Evolutionary conservation across 176 grass and related monocot species (phyloP), one percentile per base, ranked within the genome.

Genomic region (Oryza meyeriana): DNA sequence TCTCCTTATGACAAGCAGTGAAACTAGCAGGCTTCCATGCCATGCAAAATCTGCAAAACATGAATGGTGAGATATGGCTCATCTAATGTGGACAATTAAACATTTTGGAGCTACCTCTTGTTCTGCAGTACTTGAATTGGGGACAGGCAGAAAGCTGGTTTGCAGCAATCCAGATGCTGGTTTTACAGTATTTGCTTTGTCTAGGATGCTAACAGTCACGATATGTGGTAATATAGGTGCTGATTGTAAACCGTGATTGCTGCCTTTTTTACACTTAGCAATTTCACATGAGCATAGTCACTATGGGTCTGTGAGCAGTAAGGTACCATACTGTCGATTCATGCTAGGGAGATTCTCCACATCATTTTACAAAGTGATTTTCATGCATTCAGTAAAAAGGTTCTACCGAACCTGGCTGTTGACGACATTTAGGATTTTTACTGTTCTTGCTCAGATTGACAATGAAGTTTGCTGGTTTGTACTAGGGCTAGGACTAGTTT

Each of bases 181-280:
- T 44, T 48, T 48, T 6, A 48, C 45, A 48, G 45, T 48, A 48
- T 48, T 45, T 45, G 42, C 42, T 45, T 45, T 48, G 28, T 18
- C 38, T 34, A 39, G 34, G 10, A 58, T 58, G 17, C 59, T 65
- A 66, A 73, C 18, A 25, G 13, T 44, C 69, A 45, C 16, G 39
- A 12, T 40, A 39, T 31, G 12, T 16, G 18, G 25, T 35, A 12
- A 69, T 41, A 41, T 63, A 16, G 0, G 12, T 35, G 29, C 27
- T 79, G 22, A 42, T 40, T 42, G 47, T 72, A 79, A 85, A 57
- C 34, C 27, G 78, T 62, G 38, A 71, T 61, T 70, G 30, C 48
- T 45, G 36, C 66, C 38, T 71, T 69, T 45, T 40, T 13, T 69
- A 24, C 59, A 44, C 33, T 62, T 24, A 22, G 69, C 35, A 77